Conservation (phyloP, 139 green algal genomes). For the Volvox africanus region DNA sequence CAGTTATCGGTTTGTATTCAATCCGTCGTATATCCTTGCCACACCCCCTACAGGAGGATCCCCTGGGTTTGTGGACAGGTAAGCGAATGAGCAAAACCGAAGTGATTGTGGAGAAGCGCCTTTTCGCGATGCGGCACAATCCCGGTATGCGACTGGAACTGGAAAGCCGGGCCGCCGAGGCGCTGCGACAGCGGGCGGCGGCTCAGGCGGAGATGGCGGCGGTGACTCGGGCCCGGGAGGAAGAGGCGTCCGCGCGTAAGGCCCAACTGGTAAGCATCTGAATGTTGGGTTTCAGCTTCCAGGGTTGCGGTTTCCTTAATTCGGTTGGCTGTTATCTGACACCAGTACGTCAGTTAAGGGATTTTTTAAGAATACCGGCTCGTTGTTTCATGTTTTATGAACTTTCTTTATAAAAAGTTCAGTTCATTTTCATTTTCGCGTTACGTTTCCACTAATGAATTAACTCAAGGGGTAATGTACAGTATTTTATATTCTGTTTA, state of each 20-base stretch:
- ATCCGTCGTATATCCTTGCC: background rate
- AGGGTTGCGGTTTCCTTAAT: too few species aligned
- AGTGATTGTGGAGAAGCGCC: slow-evolving; percentile 26
- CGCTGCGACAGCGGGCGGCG: slow-evolving; percentile 19
- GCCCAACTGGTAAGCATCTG: slow-evolving; percentile 19
- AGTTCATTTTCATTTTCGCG: too few species aligned
- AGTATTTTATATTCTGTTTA: too few species aligned
- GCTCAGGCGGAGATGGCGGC: slow-evolving; percentile 34
- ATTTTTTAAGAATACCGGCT: too few species aligned
- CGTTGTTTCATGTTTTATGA: too few species aligned
- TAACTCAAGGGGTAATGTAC: too few species aligned
- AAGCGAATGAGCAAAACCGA: slow-evolving; percentile 48
- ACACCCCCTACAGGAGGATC: slow-evolving; percentile 3
- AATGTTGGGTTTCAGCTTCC: too few species aligned
- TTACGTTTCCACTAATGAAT: too few species aligned
- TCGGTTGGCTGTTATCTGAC: too few species aligned
- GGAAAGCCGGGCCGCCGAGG: slow-evolving; percentile 32
- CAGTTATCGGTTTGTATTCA: background rate
- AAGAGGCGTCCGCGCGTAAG: slow-evolving; percentile 17
- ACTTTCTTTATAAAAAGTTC: too few species aligned
- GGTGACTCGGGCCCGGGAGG: background rate
- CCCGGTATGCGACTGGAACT: slow-evolving; percentile 28
- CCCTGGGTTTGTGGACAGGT: slow-evolving; percentile 32
- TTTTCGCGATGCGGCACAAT: slow-evolving; percentile 40
- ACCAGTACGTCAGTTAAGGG: too few species aligned